Evolutionary conservation across 1,139 yeast genomes (phyloP).

Genomic region (Blastobotrys petasosporus): DNA sequence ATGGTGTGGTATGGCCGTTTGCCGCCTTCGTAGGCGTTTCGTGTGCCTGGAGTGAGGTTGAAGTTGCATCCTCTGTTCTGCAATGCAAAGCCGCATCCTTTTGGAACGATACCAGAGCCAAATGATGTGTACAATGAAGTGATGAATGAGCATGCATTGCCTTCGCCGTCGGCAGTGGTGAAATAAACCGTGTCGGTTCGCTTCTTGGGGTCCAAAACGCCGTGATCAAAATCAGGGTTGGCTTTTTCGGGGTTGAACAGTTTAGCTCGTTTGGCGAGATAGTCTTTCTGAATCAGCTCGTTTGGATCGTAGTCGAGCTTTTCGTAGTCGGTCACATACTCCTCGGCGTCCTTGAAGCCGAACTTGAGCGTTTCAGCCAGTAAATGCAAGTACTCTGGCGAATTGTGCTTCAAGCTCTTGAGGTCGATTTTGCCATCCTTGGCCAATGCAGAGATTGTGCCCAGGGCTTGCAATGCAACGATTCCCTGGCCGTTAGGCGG

Average conservation of each 20-base stretch:
- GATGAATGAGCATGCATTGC: conserved; percentile 79
- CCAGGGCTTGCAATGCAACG: conserved; percentile 64
- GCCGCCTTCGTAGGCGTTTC: conserved; percentile 59
- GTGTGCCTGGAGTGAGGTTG: conserved; percentile 51
- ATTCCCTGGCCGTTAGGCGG: conserved; percentile 83
- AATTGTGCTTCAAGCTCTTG: conserved; percentile 51
- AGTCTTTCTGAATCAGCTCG: conserved; percentile 35
- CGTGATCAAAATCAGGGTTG: conserved; percentile 43
- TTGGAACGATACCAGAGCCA: conserved; percentile 68
- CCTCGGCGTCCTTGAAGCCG: conserved; percentile 73
- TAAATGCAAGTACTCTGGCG: conserved; percentile 63
- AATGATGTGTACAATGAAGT: conserved; percentile 67
- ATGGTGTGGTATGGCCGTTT: conserved; percentile 82
- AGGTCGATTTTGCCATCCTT: conserved; percentile 42
- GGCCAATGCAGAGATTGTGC: conserved; percentile 53
- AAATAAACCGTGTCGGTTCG: conserved; percentile 75
- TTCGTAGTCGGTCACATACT: conserved; percentile 54
- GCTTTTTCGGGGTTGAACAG: conserved; percentile 41
- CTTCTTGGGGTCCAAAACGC: conserved; percentile 58
- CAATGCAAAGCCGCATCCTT: conserved; percentile 61
- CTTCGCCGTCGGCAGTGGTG: conserved; percentile 61
- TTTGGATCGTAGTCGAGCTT: conserved; percentile 36
- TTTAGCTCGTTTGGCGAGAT: conserved; percentile 47
- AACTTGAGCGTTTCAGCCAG: conserved; percentile 65
- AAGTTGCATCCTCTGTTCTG: conserved; percentile 78